Conservation (phyloP, 768 basidiomycete genomes). For the Daedalea quercina region DNA sequence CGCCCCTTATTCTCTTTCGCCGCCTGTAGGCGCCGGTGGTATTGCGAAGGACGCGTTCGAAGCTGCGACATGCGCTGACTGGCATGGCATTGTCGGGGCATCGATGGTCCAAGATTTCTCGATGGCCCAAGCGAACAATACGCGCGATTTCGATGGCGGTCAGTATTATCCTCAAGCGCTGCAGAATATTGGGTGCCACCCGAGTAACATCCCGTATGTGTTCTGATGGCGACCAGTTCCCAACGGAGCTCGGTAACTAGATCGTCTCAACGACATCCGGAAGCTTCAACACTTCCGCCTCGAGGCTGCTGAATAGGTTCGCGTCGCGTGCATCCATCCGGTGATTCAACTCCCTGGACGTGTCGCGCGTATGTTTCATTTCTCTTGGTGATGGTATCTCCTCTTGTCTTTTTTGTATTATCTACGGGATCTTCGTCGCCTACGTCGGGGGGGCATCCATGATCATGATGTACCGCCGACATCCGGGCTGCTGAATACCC, state of each 20-base stretch:
- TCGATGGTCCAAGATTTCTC: conserved; percentile 3
- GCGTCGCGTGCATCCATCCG: background rate
- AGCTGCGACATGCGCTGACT: conserved; percentile 16
- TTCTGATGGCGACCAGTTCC: background rate
- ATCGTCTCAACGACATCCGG: background rate
- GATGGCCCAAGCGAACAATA: conserved; percentile 3
- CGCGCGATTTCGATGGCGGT: conserved; percentile 3
- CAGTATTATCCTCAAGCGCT: conserved; percentile 9
- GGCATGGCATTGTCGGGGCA: conserved; percentile 5
- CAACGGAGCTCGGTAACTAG: background rate
- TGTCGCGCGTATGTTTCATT: background rate
- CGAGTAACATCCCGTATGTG: conserved; percentile 9
- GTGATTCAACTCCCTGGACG: conserved; percentile 2
- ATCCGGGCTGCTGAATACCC: background rate
- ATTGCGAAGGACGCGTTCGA: conserved; percentile 21
- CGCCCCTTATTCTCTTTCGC: conserved; percentile 11
- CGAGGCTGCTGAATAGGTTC: background rate
- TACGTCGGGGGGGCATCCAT: background rate
- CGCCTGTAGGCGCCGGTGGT: conserved; percentile 11
- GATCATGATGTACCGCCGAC: background rate
- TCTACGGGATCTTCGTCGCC: background rate
- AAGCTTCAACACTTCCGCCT: background rate
- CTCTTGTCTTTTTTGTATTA: background rate
- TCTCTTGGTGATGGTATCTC: background rate
- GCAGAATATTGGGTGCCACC: conserved; percentile 13